These are phyloP conservation scores for Solanum hybrid DNA, from an alignment of 305 asterid species.

Conservation along the genomic window DNA sequence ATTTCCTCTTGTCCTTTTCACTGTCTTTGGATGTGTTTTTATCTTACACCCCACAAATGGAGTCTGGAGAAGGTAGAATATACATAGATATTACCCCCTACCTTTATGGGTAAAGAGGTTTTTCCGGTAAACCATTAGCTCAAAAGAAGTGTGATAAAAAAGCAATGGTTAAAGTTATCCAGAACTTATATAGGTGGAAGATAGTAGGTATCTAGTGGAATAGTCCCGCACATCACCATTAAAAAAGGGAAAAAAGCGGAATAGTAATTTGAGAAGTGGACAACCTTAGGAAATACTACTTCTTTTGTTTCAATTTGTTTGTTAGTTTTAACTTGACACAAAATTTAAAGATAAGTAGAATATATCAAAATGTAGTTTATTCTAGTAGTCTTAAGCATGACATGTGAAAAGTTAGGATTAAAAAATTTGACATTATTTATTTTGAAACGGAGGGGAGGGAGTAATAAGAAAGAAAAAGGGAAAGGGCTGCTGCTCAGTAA, in stretches of 20 bases:
- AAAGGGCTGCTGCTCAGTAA: constrained; percentile 11
- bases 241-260: neutral
- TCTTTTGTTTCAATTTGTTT: neutral
- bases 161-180: neutral
- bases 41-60: neutral
- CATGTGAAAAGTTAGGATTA: neutral
- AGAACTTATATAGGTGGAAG: neutral
- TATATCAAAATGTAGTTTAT: neutral
- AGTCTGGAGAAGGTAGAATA: neutral
- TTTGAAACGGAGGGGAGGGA: neutral
- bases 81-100: neutral
- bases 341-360: neutral
- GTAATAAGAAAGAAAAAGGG: neutral
- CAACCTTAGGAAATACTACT: neutral
- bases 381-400: too few species aligned
- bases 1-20: constrained; percentile 1
- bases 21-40: neutral
- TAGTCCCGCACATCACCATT: neutral
- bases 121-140: neutral
- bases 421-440: too few species aligned
- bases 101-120: neutral
- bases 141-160: neutral
- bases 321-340: neutral
- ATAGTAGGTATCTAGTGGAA: neutral
- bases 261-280: neutral